Evolutionary conservation across 805 yeast genomes (phyloP).

Genomic region (Komagataella kurtzmanii): DNA sequence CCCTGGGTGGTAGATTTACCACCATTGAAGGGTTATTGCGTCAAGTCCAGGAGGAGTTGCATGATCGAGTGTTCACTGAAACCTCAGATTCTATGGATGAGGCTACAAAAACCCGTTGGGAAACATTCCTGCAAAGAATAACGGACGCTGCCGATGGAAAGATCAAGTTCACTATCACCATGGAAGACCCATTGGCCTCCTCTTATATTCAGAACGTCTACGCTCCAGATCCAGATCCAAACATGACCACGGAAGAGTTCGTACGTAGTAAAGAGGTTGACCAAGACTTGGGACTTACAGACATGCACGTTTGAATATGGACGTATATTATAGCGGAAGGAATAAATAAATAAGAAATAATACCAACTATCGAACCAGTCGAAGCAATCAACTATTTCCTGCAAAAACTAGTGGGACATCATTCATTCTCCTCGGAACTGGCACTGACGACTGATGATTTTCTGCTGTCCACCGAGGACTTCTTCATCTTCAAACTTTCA

Average conservation of each 20-base stretch:
- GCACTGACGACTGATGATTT: not conserved
- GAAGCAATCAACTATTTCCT: not conserved
- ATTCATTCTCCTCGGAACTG: not conserved
- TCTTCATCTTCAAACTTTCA: not conserved
- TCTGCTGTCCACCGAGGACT: not conserved
- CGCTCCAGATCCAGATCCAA: constrained; percentile 97
- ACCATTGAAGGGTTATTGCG: constrained; percentile 86
- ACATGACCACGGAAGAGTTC: constrained; percentile 81
- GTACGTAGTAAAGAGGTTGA: constrained; percentile 84
- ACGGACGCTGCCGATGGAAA: constrained; percentile 75
- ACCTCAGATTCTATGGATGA: constrained; percentile 88
- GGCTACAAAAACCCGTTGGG: constrained; percentile 73
- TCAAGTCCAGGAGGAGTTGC: constrained; percentile 84
- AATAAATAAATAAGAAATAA: not conserved
- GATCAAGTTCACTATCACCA: constrained; percentile 64
- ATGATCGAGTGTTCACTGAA: constrained; percentile 69
- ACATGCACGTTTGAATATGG: constrained; percentile 17
- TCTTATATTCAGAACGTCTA: constrained; percentile 96
- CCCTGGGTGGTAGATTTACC: constrained; percentile 95
- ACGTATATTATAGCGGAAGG: not conserved
- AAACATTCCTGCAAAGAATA: constrained; percentile 55
- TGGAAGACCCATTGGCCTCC: constrained; percentile 93
- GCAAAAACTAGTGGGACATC: not conserved
- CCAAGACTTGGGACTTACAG: constrained; percentile 77
- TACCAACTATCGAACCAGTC: not conserved